These are phyloP conservation scores for Aspergillus sp. DNA, from an alignment of 2,329 filamentous ascomycete genomes.

Conservation along the genomic window DNA sequence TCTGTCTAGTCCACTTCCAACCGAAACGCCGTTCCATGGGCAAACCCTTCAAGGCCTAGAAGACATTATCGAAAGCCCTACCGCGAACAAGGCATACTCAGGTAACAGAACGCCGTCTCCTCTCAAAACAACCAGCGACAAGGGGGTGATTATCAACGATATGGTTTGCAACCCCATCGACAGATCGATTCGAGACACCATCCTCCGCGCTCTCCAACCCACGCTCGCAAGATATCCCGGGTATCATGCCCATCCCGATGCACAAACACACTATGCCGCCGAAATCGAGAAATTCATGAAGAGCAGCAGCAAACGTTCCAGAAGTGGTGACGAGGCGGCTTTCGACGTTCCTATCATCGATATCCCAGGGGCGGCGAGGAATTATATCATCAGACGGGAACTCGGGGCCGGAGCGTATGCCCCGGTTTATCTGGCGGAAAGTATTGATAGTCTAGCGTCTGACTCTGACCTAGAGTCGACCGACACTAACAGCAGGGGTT, in stretches of 20 bases:
- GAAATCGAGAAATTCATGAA: constrained; percentile 85
- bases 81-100: constrained; percentile 36
- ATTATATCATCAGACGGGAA: constrained; percentile 79
- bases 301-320: constrained; percentile 54
- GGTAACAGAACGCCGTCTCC: constrained; percentile 21
- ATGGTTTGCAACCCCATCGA: constrained; percentile 86
- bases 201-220: constrained; percentile 72
- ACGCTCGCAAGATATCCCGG: constrained; percentile 73
- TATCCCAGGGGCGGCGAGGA: constrained; percentile 64
- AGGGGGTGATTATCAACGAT: constrained; percentile 74
- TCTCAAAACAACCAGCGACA: constrained; percentile 22
- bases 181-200: constrained; percentile 68
- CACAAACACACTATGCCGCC: constrained; percentile 63
- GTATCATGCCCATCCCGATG: constrained; percentile 71
- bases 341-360: constrained; percentile 64
- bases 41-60: constrained; percentile 41
- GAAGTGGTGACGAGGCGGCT: constrained; percentile 58
- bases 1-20: constrained; percentile 71
- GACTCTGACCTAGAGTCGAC: constrained; percentile 34
- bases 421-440: constrained; percentile 88
- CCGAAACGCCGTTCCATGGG: constrained; percentile 57
- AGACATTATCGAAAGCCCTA: constrained; percentile 39
- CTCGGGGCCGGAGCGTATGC: constrained; percentile 93
- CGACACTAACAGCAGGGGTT: constrained; percentile 53
- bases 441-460: constrained; percentile 54